Evolutionary conservation across 225 moss, liverwort and hornwort species (phyloP).

Genomic region (Anthoceros angustus): DNA sequence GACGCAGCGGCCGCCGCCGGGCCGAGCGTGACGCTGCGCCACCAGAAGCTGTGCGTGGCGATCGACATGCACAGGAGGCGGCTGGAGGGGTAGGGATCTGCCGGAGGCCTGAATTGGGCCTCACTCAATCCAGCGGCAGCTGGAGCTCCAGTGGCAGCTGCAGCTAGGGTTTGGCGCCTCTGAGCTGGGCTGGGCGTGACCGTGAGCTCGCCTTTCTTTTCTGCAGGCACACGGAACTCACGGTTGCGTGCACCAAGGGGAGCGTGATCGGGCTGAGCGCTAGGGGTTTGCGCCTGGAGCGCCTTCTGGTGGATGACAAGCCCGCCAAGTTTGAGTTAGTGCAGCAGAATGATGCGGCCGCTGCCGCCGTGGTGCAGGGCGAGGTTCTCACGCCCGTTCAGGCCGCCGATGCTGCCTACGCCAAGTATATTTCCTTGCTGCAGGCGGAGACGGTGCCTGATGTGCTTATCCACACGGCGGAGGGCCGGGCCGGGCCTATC

Average conservation of each 20-base stretch:
- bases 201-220: background rate
- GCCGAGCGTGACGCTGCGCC: slow-evolving; percentile 22
- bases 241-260: slow-evolving; percentile 45
- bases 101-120: background rate
- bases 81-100: slow-evolving; percentile 43
- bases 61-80: slow-evolving; percentile 64
- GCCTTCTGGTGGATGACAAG: slow-evolving; percentile 67
- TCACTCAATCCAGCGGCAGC: background rate
- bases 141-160: background rate
- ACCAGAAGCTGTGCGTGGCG: slow-evolving; percentile 82
- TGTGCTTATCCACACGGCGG: slow-evolving; percentile 33
- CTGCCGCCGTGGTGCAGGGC: slow-evolving; percentile 5
- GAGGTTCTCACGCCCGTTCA: slow-evolving; percentile 19
- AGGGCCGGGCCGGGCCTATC: background rate
- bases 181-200: background rate
- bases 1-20: slow-evolving; percentile 26
- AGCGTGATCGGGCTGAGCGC: slow-evolving; percentile 73
- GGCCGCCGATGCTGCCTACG: slow-evolving; percentile 65
- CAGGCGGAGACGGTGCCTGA: slow-evolving; percentile 71
- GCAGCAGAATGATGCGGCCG: slow-evolving; percentile 13
- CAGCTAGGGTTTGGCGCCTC: background rate
- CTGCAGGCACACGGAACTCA: slow-evolving; percentile 78
- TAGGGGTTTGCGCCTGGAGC: slow-evolving; percentile 64
- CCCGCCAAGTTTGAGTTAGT: slow-evolving; percentile 45
- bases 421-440: slow-evolving; percentile 52